Conservation (phyloP, 768 basidiomycete species). For the Glaciozyma antarctica region DNA sequence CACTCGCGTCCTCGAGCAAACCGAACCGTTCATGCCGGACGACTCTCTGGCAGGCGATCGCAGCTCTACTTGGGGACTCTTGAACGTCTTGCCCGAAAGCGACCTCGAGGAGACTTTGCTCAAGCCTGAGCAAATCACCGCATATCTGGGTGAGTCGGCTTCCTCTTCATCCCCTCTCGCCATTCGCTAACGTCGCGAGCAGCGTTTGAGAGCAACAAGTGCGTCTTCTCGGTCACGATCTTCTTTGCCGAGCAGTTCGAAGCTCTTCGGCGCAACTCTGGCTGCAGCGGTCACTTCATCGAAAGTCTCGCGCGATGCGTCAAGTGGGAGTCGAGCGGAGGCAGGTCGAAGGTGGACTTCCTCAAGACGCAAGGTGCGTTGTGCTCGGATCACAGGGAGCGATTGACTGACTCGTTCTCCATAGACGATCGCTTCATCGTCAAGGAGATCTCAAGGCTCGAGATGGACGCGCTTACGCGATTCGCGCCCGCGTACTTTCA, state of each 20-base stretch:
- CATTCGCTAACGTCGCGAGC: not conserved
- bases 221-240: constrained; percentile 73
- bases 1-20: constrained; percentile 54
- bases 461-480: constrained; percentile 87
- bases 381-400: not conserved
- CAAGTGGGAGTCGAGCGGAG: constrained; percentile 91
- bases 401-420: not conserved
- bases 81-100: constrained; percentile 58
- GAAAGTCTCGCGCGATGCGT: constrained; percentile 87
- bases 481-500: constrained; percentile 97
- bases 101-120: constrained; percentile 25
- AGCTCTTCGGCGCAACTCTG: constrained; percentile 78
- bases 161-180: not conserved
- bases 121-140: constrained; percentile 17
- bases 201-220: constrained; percentile 13
- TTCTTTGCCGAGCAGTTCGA: constrained; percentile 97
- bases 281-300: constrained; percentile 86
- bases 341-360: constrained; percentile 94
- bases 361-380: constrained; percentile 77
- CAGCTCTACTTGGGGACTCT: constrained; percentile 83
- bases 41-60: constrained; percentile 72
- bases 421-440: constrained; percentile 96
- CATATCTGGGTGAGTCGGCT: constrained; percentile 18
- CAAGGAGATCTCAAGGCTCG: constrained; percentile 82
- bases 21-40: constrained; percentile 87